Conservation (phyloP, 495 filamentous ascomycete species). For the Platismatia glauca region DNA sequence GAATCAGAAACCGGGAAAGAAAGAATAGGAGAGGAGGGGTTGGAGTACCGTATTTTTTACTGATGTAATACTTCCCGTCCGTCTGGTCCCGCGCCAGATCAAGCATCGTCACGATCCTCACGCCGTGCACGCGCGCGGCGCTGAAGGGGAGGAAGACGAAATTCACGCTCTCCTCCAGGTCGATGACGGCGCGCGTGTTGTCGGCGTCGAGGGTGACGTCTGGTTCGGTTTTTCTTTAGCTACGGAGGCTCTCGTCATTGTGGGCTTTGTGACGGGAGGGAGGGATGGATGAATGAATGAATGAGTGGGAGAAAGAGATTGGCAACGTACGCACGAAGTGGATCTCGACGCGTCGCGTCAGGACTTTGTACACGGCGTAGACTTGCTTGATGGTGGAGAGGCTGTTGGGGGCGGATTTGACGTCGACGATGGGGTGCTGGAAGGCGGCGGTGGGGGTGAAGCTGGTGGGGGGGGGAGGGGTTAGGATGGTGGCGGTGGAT, state of each 20-base stretch:
- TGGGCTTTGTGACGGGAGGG: not conserved
- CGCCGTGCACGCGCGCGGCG: not conserved
- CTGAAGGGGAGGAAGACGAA: not conserved
- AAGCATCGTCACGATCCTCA: not conserved
- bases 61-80: constrained; percentile 2
- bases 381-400: not conserved
- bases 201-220: constrained; percentile 6
- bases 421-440: constrained; percentile 5
- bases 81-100: not conserved
- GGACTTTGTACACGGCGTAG: constrained; percentile 7
- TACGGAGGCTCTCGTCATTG: no score
- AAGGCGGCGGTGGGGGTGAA: constrained; percentile 6
- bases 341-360: not conserved
- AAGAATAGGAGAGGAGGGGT: not conserved
- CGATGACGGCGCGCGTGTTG: constrained; percentile 1
- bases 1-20: not conserved
- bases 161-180: not conserved
- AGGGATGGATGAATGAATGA: not conserved
- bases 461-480: not conserved
- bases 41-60: not conserved
- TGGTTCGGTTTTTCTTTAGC: not conserved
- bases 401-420: constrained; percentile 2
- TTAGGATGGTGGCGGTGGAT: not conserved
- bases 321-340: not conserved
- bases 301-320: not conserved